Evolutionary conservation across 495 filamentous ascomycete species (phyloP).

Genomic region (Cladorrhinum samala): DNA sequence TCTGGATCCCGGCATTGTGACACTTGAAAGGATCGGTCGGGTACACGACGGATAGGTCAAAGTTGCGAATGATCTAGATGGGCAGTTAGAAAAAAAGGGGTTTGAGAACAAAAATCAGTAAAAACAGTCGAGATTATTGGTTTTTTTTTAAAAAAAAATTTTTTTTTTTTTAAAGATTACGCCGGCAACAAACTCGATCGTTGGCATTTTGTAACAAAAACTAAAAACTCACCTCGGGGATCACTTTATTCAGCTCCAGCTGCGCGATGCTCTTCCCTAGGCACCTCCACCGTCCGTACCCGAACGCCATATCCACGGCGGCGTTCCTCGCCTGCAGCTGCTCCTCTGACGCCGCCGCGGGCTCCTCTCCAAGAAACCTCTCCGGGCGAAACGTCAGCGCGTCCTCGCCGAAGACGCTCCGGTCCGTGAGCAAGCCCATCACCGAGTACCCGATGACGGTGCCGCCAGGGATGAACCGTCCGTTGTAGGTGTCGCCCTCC

Average conservation of each 20-base stretch:
- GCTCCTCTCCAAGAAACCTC: slow-evolving; percentile 30
- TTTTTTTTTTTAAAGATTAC: too few relatives aligned
- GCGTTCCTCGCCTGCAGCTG: slow-evolving; percentile 24
- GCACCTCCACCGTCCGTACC: slow-evolving; percentile 30
- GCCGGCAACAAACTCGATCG: too few relatives aligned
- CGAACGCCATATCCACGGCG: slow-evolving; percentile 16
- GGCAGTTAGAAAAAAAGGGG: too few relatives aligned
- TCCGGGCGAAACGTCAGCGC: slow-evolving; percentile 42
- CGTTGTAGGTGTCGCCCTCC: slow-evolving; percentile 44
- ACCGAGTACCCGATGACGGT: slow-evolving; percentile 28
- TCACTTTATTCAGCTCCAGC: slow-evolving; percentile 43
- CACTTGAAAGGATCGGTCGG: background rate
- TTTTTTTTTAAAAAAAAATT: too few relatives aligned
- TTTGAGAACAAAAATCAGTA: too few relatives aligned
- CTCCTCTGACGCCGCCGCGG: slow-evolving; percentile 15
- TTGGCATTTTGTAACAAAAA: too few relatives aligned
- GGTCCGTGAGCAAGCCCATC: slow-evolving; percentile 21
- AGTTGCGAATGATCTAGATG: background rate
- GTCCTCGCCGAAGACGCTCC: slow-evolving; percentile 31
- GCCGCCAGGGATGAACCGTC: slow-evolving; percentile 43
- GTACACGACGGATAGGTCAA: background rate
- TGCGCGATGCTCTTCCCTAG: slow-evolving; percentile 31
- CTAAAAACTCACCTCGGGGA: slow-evolving; percentile 47
- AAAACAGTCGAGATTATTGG: too few relatives aligned
- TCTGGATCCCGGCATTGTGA: background rate